Evolutionary conservation across 768 basidiomycete genomes (phyloP).

Genomic region (Cyathus striatus): DNA sequence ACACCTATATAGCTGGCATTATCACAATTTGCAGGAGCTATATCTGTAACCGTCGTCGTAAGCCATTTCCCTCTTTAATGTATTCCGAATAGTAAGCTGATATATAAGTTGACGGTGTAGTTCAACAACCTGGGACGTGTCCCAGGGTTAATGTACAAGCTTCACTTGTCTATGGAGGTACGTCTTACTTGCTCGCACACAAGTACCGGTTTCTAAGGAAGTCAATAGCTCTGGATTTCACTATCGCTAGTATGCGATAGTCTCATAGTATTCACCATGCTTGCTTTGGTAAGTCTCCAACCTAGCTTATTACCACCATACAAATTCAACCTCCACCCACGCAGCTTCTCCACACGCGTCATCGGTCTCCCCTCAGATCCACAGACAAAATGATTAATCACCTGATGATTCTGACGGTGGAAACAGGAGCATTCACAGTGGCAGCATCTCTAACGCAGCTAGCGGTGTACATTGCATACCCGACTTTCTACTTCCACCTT

Average conservation of each 20-base stretch:
- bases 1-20: constrained; percentile 1
- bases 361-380: constrained; percentile 5
- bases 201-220: neutral
- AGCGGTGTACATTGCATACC: constrained; percentile 2
- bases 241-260: constrained; percentile 8
- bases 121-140: neutral
- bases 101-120: too few relatives aligned
- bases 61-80: neutral
- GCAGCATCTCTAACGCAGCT: constrained; percentile 5
- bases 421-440: constrained; percentile 9
- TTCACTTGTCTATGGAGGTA: constrained; percentile 1
- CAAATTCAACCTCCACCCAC: neutral
- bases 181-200: neutral
- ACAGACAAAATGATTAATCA: constrained; percentile 8
- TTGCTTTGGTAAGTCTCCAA: constrained; percentile 8
- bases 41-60: neutral
- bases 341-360: neutral
- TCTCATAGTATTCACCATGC: constrained; percentile 7
- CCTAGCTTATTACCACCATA: neutral
- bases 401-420: constrained; percentile 8
- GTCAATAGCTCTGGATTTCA: constrained; percentile 5
- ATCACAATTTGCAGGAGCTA: constrained; percentile 1
- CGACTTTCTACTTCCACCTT: neutral
- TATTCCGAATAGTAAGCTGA: neutral
- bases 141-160: constrained; percentile 1